Evolutionary conservation across 495 filamentous ascomycete genomes (phyloP).

Genomic region (Neurospora hispaniola): DNA sequence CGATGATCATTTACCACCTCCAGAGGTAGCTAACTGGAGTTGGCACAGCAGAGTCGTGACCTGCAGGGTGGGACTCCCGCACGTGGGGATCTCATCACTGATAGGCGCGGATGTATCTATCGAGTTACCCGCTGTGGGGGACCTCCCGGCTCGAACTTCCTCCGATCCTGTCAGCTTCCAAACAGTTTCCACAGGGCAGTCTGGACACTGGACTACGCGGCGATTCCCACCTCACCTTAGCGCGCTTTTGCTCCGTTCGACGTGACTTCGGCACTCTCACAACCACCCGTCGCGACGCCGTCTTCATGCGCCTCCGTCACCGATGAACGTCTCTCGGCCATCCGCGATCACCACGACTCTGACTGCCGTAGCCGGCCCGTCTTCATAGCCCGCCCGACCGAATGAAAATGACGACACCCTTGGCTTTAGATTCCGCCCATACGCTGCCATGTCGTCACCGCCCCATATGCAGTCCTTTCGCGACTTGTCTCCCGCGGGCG

Average conservation of each 20-base stretch:
- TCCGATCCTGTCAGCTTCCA: background rate
- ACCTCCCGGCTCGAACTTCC: background rate
- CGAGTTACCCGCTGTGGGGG: background rate
- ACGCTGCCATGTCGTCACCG: constrained; percentile 18
- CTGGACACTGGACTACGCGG: background rate
- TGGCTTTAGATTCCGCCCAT: constrained; percentile 19
- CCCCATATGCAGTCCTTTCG: constrained; percentile 19
- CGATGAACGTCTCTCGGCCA: background rate
- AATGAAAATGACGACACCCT: background rate
- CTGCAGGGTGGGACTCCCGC: background rate
- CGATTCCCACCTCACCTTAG: background rate
- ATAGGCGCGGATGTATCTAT: background rate
- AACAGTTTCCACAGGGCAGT: background rate
- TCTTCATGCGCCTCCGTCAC: background rate
- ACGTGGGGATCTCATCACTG: background rate
- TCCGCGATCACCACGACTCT: background rate
- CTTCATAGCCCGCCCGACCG: background rate
- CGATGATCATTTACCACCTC: background rate
- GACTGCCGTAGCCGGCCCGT: background rate
- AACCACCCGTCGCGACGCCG: background rate
- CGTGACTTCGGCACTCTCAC: background rate
- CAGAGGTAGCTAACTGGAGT: no score
- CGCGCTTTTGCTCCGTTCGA: background rate
- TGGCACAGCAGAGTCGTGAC: background rate
- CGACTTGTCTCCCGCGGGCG: constrained; percentile 28